phyloP scores from a whole-genome alignment of 768 basidiomycete species.

The Termitomyces eurrhizus region DNA sequence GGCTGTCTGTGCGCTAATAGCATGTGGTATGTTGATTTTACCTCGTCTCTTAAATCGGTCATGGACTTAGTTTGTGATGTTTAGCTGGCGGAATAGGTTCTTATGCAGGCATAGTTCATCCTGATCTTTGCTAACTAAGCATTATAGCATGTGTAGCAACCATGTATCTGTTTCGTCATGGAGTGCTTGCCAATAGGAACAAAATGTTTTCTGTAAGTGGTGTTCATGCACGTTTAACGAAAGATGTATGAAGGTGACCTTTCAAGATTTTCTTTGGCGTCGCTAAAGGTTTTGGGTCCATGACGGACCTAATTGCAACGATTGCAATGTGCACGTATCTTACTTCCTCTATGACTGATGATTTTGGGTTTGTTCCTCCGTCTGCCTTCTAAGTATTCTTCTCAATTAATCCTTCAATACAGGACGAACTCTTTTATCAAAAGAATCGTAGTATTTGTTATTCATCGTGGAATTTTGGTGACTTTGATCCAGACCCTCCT shows the following conservation, averaged over 20 bases:
- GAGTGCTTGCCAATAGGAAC: slow-evolving; percentile 28
- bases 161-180: slow-evolving; percentile 34
- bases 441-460: slow-evolving; percentile 33
- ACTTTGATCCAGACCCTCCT: slow-evolving; percentile 38
- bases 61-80: not conserved
- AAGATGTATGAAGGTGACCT: not conserved
- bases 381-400: not conserved
- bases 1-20: slow-evolving; percentile 22
- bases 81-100: slow-evolving; percentile 27
- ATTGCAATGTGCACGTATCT: slow-evolving; percentile 40
- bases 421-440: slow-evolving; percentile 37
- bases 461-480: slow-evolving; percentile 41
- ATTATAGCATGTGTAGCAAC: slow-evolving; percentile 25
- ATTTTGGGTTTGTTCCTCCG: slow-evolving; percentile 26
- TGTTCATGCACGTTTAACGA: not conserved
- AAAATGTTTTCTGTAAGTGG: slow-evolving; percentile 26
- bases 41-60: not conserved
- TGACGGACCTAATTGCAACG: slow-evolving; percentile 41
- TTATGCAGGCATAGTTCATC: not conserved
- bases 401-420: not conserved
- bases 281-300: slow-evolving; percentile 39
- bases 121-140: not conserved
- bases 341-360: slow-evolving; percentile 31
- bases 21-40: slow-evolving; percentile 23
- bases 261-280: slow-evolving; percentile 38